phyloP scores from a whole-genome alignment of 78 protist genomes.

The Pelomyxa schiedti region DNA sequence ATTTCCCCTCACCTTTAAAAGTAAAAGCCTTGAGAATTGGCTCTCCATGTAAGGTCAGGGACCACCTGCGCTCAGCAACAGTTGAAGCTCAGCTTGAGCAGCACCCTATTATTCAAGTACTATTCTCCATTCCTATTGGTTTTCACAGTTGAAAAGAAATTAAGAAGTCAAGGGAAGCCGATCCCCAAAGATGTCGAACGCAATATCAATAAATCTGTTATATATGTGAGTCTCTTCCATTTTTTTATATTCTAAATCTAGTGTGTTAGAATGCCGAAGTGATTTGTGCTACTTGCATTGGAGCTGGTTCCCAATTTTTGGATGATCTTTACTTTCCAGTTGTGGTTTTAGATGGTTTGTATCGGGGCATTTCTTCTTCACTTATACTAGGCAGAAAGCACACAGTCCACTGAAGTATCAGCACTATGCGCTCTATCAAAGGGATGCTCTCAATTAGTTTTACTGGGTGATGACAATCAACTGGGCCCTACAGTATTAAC shows the following conservation, averaged over 20 bases:
- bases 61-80: not conserved
- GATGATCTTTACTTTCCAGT: not conserved
- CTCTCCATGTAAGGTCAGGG: not conserved
- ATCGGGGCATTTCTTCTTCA: not conserved
- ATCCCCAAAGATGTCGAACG: too few species aligned
- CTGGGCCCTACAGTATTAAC: constrained; percentile 9
- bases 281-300: constrained; percentile 24
- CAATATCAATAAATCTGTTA: too few species aligned
- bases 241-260: too few species aligned
- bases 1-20: too few species aligned
- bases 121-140: too few species aligned
- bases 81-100: not conserved
- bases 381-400: not conserved
- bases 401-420: constrained; percentile 4
- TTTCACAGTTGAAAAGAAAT: too few species aligned
- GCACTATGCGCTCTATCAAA: constrained; percentile 9
- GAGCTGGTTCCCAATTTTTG: constrained; percentile 8
- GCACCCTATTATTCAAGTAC: not conserved
- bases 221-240: too few species aligned
- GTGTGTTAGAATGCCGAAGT: not conserved
- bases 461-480: constrained; percentile 30
- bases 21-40: constrained; percentile 3
- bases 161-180: too few species aligned
- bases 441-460: constrained; percentile 8
- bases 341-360: constrained; percentile 30